phyloP scores from a whole-genome alignment of 108 stramenopile genomes.

The Nannochloropsis oceanica region DNA sequence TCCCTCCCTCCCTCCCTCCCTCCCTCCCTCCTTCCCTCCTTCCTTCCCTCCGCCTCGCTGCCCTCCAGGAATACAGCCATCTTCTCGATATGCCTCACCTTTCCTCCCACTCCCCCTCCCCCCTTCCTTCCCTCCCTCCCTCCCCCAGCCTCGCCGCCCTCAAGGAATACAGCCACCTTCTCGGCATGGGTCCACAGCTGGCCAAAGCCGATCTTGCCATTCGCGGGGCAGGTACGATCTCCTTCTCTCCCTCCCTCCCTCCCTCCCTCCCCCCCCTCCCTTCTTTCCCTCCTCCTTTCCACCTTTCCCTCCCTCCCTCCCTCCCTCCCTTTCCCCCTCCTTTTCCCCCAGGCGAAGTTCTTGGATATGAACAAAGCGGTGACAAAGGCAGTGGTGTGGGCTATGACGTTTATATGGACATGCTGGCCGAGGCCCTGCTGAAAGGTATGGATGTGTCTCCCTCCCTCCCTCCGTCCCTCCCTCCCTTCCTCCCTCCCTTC shows the following conservation, averaged over 20 bases:
- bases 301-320: no score
- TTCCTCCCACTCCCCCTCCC: not conserved
- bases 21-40: no score
- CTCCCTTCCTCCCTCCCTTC: not conserved
- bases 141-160: constrained; percentile 66
- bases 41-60: no score
- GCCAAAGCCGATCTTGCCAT: constrained; percentile 84
- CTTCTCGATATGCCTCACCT: not conserved
- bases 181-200: constrained; percentile 75
- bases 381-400: constrained; percentile 69
- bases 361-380: constrained; percentile 79
- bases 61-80: no score
- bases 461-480: not conserved
- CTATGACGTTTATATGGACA: constrained; percentile 85
- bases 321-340: no score
- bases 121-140: not conserved
- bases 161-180: constrained; percentile 48
- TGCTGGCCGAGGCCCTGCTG: constrained; percentile 57
- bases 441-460: not conserved
- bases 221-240: constrained; percentile 71
- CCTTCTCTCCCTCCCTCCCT: not conserved
- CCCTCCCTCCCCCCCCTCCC: not conserved
- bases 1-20: no score
- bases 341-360: not conserved
- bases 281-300: no score